Evolutionary conservation across 2,329 filamentous ascomycete genomes (phyloP), one percentile per base, ranked within the genome.

Genomic region (Plectosphaerella sp.): DNA sequence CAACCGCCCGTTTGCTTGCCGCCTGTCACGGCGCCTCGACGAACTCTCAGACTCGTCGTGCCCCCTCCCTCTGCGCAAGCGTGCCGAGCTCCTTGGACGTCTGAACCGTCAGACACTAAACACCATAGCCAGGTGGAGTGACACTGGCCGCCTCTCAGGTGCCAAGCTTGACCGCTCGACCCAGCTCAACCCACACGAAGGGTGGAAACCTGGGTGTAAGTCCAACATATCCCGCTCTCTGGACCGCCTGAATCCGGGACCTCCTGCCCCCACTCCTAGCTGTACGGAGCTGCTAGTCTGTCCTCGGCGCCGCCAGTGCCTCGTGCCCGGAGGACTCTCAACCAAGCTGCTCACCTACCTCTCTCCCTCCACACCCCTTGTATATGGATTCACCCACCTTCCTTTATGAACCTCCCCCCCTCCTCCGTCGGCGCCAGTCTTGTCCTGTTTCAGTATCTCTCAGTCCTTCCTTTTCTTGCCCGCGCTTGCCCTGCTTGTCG

Each of bases 341-440:
- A 33, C 28, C 28, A 3, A 33, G 28, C 28, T 33, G 28, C 28
- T 33, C 28, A 33, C 28, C 28, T 33, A 22, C 22, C 28, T 12
- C 28, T 33, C 28, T 33, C 28, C 28, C 28, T 33, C 28, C 28
- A 33, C 28, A 33, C 28, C 28, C 28, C 28, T 22, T 10, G 4
- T 33, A 33, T 33, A 33, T 33, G 8, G 8, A 3, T 33, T 33
- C 28, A 33, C 28, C 28, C 8, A 33, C 28, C 28, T 33, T 33
- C 28, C 28, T 33, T 22, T 33, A 33, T 33, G 28, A 33, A 33
- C 28, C 28, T 33, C 28, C 28, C 50, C 49, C 35, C 50, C 49
- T 49, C 43, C 28, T 43, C 16, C 41, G 43, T 39, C 42, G 41
- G 45, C 42, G 50, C 16, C 52, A 49, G 49, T 49, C 52, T 54